Conservation (phyloP, 441 rosid species). For the Francoa sonchifolia region DNA sequence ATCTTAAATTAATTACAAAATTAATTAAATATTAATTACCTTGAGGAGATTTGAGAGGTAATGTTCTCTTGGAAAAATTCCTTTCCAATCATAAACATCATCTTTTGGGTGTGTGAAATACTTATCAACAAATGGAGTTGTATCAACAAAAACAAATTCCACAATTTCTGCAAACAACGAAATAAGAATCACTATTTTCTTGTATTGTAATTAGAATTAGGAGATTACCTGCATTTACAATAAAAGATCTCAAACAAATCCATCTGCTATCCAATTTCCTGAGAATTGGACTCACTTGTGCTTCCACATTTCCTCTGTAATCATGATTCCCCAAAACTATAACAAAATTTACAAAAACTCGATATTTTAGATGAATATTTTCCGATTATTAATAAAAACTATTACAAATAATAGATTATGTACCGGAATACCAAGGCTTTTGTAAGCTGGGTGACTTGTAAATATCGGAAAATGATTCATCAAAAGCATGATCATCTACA, state of each 20-base stretch:
- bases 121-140: conserved; percentile 54
- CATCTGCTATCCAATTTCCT: conserved; percentile 40
- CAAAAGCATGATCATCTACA: conserved; percentile 39
- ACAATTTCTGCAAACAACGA: conserved; percentile 28
- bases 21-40: too few relatives aligned
- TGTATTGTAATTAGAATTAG: neutral
- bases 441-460: conserved; percentile 53
- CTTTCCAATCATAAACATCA: conserved; percentile 62
- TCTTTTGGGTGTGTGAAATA: conserved; percentile 42
- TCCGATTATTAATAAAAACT: too few relatives aligned
- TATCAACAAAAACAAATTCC: conserved; percentile 70
- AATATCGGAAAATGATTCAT: conserved; percentile 40
- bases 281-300: conserved; percentile 50
- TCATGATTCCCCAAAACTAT: conserved; percentile 87
- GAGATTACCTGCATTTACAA: conserved; percentile 42
- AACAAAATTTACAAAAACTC: too few relatives aligned
- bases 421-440: conserved; percentile 64
- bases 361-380: too few relatives aligned
- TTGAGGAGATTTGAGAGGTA: conserved; percentile 39
- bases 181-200: neutral
- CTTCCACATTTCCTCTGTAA: conserved; percentile 65
- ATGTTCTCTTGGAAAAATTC: conserved; percentile 31
- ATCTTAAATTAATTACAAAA: neutral
- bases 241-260: conserved; percentile 61
- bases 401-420: too few relatives aligned